Evolutionary conservation across 768 basidiomycete species (phyloP), one percentile per base, ranked within the genome.

Genomic region (Tulasnella sp.): DNA sequence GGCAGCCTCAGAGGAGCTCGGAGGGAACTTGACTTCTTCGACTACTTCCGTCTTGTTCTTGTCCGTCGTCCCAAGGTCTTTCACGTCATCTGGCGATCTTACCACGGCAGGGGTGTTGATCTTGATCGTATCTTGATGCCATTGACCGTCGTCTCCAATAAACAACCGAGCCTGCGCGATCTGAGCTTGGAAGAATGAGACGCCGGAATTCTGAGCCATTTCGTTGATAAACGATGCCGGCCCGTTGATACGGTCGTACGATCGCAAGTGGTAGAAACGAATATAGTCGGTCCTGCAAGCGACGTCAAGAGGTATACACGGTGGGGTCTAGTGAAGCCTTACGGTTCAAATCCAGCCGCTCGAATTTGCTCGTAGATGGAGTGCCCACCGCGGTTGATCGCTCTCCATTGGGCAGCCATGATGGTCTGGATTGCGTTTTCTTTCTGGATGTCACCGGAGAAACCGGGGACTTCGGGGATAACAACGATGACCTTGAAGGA

Each of bases 391-490:
- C 92, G 80, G 66, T 92, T 93, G 63, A 97, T 93, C 0, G 86
- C 86, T 40, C 88, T 58, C 37, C 69, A 71, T 53, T 62, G 60
- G 11, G 58, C 49, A 7, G 52, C 50, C 83, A 94, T 83, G 67
- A 96, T 93, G 6, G 72, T 85, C 72, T 85, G 82, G 55, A 90
- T 63, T 1, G 82, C 70, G 0, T 69, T 66, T 58, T 79, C 81
- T 43, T 69, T 71, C 72, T 82, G 85, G 67, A 96, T 75, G 66
- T 90, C 80, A 2, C 93, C 85, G 0, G 89, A 75, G 68, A 97
- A 96, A 1, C 84, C 92, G 12, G 93, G 93, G 1, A 96, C 75
- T 66, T 94, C 92, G 0, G 93, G 94, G 50, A 98, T 84, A 17
- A 84, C 71, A 12, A 98, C 78, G 49, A 94, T 73, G 51, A 96